These are phyloP conservation scores for Avicennia marina DNA, from an alignment of 257 asterid species.

Conservation along the genomic window DNA sequence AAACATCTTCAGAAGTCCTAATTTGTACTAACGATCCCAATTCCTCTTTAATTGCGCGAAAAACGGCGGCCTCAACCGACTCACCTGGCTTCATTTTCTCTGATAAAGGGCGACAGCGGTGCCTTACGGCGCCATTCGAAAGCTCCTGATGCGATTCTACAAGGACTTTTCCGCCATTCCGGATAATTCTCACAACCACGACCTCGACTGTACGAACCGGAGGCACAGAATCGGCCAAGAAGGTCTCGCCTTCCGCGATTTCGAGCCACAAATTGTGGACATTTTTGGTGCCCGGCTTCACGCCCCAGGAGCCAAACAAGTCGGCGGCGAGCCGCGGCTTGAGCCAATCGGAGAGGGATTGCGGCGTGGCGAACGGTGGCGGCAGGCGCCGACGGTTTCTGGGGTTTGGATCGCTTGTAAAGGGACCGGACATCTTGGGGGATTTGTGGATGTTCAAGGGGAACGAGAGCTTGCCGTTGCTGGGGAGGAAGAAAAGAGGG, in stretches of 20 bases:
- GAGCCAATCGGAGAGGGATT: slow-evolving; percentile 82
- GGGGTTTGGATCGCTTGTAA: slow-evolving; percentile 28
- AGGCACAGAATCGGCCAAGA: slow-evolving; percentile 62
- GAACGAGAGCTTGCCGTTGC: slow-evolving; percentile 37
- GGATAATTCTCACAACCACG: slow-evolving; percentile 54
- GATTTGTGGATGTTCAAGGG: slow-evolving; percentile 43
- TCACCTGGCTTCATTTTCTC: slow-evolving; percentile 99
- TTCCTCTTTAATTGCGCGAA: slow-evolving; percentile 86
- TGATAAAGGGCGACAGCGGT: slow-evolving; percentile 68
- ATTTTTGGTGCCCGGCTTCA: slow-evolving; percentile 88
- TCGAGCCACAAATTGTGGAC: slow-evolving; percentile 87
- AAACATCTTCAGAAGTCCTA: background rate
- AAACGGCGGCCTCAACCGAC: slow-evolving; percentile 71
- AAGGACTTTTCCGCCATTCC: slow-evolving; percentile 48
- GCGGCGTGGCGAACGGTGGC: slow-evolving; percentile 66
- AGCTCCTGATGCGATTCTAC: slow-evolving; percentile 86
- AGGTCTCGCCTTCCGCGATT: slow-evolving; percentile 75
- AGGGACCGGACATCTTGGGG: slow-evolving; percentile 51
- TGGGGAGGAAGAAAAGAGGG: slow-evolving; percentile 28
- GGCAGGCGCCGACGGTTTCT: slow-evolving; percentile 32
- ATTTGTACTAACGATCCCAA: slow-evolving; percentile 44
- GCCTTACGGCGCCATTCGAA: slow-evolving; percentile 64
- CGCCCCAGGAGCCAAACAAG: slow-evolving; percentile 84
- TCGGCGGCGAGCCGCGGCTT: slow-evolving; percentile 62
- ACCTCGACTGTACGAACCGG: slow-evolving; percentile 85